Conservation (phyloP, 2,329 filamentous ascomycete genomes). For the Chrysosporium keratinophilum region DNA sequence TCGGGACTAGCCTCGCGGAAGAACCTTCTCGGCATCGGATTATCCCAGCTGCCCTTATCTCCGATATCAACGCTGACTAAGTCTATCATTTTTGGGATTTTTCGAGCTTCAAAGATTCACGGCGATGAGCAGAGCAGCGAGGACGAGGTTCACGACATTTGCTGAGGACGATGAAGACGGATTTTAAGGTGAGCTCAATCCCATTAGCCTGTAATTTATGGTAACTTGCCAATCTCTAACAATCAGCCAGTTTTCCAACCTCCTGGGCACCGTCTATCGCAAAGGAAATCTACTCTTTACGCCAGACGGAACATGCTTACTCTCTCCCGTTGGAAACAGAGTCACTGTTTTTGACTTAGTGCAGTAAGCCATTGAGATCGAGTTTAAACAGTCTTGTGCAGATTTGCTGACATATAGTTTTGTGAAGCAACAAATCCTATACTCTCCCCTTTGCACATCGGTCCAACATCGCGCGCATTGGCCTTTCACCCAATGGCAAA, state of each 20-base stretch:
- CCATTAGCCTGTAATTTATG: too few species aligned
- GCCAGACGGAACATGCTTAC: constrained; percentile 87
- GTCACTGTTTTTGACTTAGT: constrained; percentile 94
- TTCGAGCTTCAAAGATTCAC: constrained; percentile 6
- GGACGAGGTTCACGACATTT: background rate
- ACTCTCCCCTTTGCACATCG: constrained; percentile 69
- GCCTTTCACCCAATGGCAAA: constrained; percentile 81
- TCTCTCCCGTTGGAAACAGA: constrained; percentile 91
- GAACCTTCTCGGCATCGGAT: constrained; percentile 20
- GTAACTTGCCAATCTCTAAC: constrained; percentile 19
- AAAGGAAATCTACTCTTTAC: constrained; percentile 96
- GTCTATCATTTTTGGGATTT: constrained; percentile 7
- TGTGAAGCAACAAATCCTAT: constrained; percentile 35
- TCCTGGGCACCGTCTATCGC: constrained; percentile 95
- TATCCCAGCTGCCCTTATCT: constrained; percentile 17
- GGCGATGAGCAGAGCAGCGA: background rate
- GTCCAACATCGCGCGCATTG: constrained; percentile 81
- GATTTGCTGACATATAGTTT: constrained; percentile 4
- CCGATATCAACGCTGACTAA: constrained; percentile 2
- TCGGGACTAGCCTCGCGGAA: constrained; percentile 18
- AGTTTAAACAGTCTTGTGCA: background rate
- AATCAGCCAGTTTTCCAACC: constrained; percentile 75
- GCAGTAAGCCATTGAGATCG: constrained; percentile 52
- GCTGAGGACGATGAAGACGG: constrained; percentile 73
- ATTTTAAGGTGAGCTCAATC: constrained; percentile 67